Percentiles rank a stretch among this genome's conserved stretches.
Evolutionary conservation across 2,329 filamentous ascomycete genomes (phyloP).

Genomic region (Eutypella sp.): DNA sequence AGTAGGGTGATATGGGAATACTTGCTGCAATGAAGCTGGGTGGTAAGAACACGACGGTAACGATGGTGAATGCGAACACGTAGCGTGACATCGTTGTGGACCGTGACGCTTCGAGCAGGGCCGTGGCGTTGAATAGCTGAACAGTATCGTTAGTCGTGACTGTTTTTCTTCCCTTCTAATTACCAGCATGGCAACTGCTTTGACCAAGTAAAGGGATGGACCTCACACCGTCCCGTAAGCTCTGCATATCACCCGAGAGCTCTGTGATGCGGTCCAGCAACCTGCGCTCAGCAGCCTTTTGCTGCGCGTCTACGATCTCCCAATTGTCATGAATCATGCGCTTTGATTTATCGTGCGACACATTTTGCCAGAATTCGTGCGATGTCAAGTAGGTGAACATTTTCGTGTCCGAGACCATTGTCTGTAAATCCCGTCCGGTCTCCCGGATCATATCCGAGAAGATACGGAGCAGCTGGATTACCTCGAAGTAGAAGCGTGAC

Average conservation of each 20-base stretch:
- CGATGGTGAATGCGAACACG: not conserved
- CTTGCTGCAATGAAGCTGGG: not conserved
- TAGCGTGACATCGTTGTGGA: not conserved
- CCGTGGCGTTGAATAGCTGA: not conserved
- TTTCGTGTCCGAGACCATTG: not conserved
- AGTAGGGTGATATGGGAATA: not conserved
- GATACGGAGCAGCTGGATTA: not conserved
- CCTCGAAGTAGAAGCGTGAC: constrained; percentile 1
- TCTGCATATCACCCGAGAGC: not conserved
- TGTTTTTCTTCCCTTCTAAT: not conserved
- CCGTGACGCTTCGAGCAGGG: not conserved
- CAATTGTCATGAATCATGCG: not conserved
- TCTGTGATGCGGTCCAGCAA: not conserved
- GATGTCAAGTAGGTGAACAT: not conserved
- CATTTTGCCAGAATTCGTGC: not conserved
- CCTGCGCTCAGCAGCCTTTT: not conserved
- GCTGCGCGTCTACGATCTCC: not conserved
- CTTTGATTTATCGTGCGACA: not conserved
- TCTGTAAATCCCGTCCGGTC: not conserved
- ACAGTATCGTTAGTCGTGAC: not conserved
- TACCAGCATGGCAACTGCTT: not conserved
- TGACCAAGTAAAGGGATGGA: not conserved
- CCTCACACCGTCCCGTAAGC: not conserved
- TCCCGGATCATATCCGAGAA: not conserved
- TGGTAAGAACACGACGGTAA: not conserved